These are phyloP conservation scores for Aspergillus diversus DNA, from an alignment of 495 filamentous ascomycete genomes.

Conservation along the genomic window DNA sequence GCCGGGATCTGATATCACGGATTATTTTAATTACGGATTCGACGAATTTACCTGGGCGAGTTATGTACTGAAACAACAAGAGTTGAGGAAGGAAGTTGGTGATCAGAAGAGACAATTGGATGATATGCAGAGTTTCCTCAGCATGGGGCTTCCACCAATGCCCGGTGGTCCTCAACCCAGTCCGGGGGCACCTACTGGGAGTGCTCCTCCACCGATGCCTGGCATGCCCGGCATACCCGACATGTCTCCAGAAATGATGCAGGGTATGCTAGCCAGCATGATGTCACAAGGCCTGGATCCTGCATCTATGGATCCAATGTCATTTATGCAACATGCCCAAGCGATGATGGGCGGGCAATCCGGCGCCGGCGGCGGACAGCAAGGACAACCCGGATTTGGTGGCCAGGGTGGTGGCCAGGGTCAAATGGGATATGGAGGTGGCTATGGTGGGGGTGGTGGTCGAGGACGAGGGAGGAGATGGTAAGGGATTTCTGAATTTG, in stretches of 20 bases:
- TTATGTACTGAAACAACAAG: constrained; percentile 88
- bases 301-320: constrained; percentile 71
- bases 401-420: constrained; percentile 48
- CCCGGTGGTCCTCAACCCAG: constrained; percentile 58
- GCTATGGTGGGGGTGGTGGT: constrained; percentile 50
- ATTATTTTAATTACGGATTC: constrained; percentile 99
- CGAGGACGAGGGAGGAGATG: constrained; percentile 52
- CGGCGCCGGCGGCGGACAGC: constrained; percentile 44
- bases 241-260: constrained; percentile 75
- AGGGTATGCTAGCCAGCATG: constrained; percentile 80
- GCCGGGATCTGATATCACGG: constrained; percentile 91
- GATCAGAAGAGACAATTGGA: constrained; percentile 85
- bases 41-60: constrained; percentile 99
- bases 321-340: constrained; percentile 57
- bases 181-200: constrained; percentile 40
- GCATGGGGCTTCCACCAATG: constrained; percentile 75
- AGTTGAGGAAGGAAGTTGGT: constrained; percentile 69
- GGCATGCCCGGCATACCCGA: constrained; percentile 72
- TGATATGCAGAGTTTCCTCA: constrained; percentile 83
- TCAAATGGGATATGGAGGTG: constrained; percentile 57
- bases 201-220: constrained; percentile 57
- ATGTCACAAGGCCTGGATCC: constrained; percentile 83
- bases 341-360: constrained; percentile 54
- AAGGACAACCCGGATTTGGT: constrained; percentile 44
- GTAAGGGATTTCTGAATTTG: constrained; percentile 27